These are phyloP conservation scores for Suhomyces vadensis DNA, from an alignment of 805 yeast genomes.

Conservation along the genomic window DNA sequence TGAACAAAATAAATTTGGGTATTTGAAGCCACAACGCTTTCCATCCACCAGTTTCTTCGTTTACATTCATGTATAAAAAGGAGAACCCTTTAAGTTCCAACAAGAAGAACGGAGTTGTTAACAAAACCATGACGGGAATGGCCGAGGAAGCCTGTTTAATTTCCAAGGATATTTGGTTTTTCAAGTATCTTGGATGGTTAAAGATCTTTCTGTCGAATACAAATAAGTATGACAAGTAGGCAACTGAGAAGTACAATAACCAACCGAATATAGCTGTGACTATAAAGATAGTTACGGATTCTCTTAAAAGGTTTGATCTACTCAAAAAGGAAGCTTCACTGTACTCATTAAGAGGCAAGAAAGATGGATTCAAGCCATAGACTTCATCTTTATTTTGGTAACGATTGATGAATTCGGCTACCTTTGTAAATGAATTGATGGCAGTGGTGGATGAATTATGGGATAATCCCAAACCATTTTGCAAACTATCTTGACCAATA, in stretches of 20 bases:
- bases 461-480: conserved; percentile 8
- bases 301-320: conserved; percentile 74
- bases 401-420: conserved; percentile 16
- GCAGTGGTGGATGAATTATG: conserved; percentile 9
- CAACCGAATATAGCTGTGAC: conserved; percentile 84
- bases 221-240: conserved; percentile 71
- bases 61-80: conserved; percentile 64
- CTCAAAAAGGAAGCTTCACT: conserved; percentile 68
- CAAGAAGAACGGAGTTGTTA: conserved; percentile 90
- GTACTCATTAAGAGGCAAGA: conserved; percentile 55
- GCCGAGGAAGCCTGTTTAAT: conserved; percentile 75
- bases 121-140: conserved; percentile 84
- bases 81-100: conserved; percentile 84
- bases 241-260: conserved; percentile 73
- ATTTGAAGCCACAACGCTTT: conserved; percentile 63
- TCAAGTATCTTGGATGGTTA: conserved; percentile 94
- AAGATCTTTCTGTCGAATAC: conserved; percentile 87
- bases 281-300: conserved; percentile 61
- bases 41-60: conserved; percentile 68
- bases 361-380: conserved; percentile 61
- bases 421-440: conserved; percentile 17
- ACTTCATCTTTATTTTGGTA: conserved; percentile 41
- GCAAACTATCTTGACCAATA: conserved; percentile 6
- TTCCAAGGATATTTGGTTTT: conserved; percentile 88
- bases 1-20: conserved; percentile 83